These are phyloP conservation scores for Xerocomellus dryophilus DNA, from an alignment of 768 basidiomycete species.

Conservation along the genomic window DNA sequence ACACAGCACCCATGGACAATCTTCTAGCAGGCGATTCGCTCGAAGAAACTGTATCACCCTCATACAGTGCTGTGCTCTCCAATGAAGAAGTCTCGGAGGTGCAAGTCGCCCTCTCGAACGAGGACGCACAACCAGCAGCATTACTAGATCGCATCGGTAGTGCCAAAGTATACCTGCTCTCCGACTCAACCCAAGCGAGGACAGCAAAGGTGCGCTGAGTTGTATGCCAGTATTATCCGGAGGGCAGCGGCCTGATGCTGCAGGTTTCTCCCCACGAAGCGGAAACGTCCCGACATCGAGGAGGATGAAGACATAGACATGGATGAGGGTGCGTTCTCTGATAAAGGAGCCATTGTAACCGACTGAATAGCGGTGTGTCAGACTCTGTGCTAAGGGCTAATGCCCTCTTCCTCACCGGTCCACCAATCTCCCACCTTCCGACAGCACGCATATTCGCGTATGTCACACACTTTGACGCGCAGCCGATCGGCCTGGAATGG, in stretches of 20 bases:
- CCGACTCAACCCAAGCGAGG: constrained; percentile 59
- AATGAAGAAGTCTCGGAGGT: constrained; percentile 50
- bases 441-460: constrained; percentile 81
- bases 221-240: constrained; percentile 35
- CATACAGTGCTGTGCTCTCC: constrained; percentile 53
- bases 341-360: background rate
- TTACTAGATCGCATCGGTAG: constrained; percentile 69
- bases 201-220: constrained; percentile 70
- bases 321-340: constrained; percentile 30
- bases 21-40: constrained; percentile 34
- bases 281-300: constrained; percentile 46
- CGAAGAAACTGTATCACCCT: constrained; percentile 37
- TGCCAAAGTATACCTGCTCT: constrained; percentile 73
- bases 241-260: constrained; percentile 46
- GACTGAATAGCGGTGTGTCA: constrained; percentile 19
- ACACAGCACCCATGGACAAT: constrained; percentile 45
- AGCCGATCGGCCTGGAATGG: constrained; percentile 81
- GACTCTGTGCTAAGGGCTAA: constrained; percentile 54
- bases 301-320: constrained; percentile 38
- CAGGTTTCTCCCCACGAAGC: constrained; percentile 32
- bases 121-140: constrained; percentile 22
- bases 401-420: constrained; percentile 69
- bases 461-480: constrained; percentile 70
- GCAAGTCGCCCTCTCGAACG: constrained; percentile 30
- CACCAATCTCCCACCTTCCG: constrained; percentile 70